Base-by-base conservation (phyloP, 805 yeast species). In the Zygotorulaspora danielsina region DNA sequence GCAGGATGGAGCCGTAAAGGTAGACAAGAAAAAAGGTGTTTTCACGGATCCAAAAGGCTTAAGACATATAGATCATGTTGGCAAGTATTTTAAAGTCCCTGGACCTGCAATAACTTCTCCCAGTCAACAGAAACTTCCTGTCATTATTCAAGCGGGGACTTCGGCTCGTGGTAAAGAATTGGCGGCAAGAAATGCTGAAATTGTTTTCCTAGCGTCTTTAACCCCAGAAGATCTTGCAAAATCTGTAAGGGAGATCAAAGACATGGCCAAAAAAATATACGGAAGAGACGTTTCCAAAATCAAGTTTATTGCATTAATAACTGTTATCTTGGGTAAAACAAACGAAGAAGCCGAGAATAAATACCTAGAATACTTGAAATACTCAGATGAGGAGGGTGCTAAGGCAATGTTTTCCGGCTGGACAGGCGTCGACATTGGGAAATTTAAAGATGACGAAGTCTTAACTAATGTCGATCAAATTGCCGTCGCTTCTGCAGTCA, bases 321-420 rank as follows among this genome's bases (percentile, higher is more conserved):
- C 69, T 31, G 59, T 64, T 3, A 55, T 71, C 18, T 54, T 69
- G 32, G 75, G 64, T 3, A 53, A 56, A 28, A 70, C 74, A 2
- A 63, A 63, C 26, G 69, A 69, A 36, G 70, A 64, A 38, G 75
- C 75, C 2, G 56, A 48, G 33, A 60, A 46, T 6, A 70, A 71
- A 41, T 65, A 53, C 43, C 50, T 59, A 21, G 62, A 60, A 3
- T 65, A 46, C 36, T 52, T 54, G 33, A 39, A 42, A 7, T 55
- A 60, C 38, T 66, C 65, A 2, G 69, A 66, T 44, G 51, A 59
- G 6, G 74, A 69, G 41, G 74, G 72, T n/a, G 72, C 72, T 1
- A 63, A 66, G 34, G 71, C 71, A 0, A 52, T 70, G 34, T 61
- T 71, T 46, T 64, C 72, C 19, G 75, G 75, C 2, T 69, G 73